A percentile compares a stretch with the other conserved stretches of the same genome.
Conservation (phyloP, 805 yeast species). For the Lipomyces yamadae region DNA sequence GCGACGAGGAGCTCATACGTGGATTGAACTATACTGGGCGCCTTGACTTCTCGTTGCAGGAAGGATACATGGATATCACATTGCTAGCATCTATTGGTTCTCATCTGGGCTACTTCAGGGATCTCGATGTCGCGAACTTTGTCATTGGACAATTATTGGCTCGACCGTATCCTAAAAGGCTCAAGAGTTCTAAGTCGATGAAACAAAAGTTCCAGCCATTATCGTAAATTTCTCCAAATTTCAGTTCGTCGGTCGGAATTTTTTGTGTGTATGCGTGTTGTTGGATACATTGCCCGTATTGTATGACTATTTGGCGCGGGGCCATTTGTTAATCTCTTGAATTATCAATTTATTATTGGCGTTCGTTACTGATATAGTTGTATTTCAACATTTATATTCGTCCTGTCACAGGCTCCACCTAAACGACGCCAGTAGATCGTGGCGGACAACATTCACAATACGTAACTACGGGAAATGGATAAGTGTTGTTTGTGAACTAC, state of each 20-base stretch:
- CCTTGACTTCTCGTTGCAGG: conserved; percentile 78
- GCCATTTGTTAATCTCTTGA: neutral
- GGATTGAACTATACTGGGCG: conserved; percentile 73
- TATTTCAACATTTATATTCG: neutral
- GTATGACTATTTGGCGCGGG: neutral
- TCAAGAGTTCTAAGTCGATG: conserved; percentile 35
- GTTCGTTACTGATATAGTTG: neutral
- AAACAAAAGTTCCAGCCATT: neutral
- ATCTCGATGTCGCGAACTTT: conserved; percentile 80
- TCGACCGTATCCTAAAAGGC: conserved; percentile 32
- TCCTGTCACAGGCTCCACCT: neutral
- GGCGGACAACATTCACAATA: too few relatives aligned
- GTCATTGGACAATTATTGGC: conserved; percentile 61
- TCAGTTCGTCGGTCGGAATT: neutral
- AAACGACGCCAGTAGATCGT: too few relatives aligned
- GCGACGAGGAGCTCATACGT: conserved; percentile 47
- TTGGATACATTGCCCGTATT: neutral
- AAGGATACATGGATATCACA: conserved; percentile 79
- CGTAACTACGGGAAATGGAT: too few relatives aligned
- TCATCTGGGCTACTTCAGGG: conserved; percentile 87
- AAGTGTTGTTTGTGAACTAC: too few relatives aligned
- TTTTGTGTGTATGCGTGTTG: neutral
- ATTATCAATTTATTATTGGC: neutral
- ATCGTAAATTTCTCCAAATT: neutral
- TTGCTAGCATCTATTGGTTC: conserved; percentile 80